Evolutionary conservation across 352 stramenopile species (phyloP), one percentile per base, ranked within the genome.

Genomic region (Aphanomyces euteiches): DNA sequence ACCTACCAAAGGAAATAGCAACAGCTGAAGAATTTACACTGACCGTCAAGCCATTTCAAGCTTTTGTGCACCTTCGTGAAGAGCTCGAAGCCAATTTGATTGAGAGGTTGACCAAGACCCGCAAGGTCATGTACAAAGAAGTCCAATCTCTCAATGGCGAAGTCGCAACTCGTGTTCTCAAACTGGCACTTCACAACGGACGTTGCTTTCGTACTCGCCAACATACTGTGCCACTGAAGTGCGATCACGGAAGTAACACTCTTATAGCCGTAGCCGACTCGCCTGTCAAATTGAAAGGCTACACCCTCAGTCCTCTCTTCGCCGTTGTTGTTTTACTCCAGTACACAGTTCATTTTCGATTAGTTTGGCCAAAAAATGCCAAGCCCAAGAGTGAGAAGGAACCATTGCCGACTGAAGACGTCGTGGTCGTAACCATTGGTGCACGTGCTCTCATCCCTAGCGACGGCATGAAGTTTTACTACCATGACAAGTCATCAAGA

Each of bases 171-270:
- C 78, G 91, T 5, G 79, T 91, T 8, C 65, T 97, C 12, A 94
- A 93, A 72, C 57, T 97, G 19, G 87, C 86, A 5, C 77, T 96
- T 7, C 92, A 98, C 73, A 98, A 97, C 69, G 92, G 90, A 5
- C 78, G 90, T 4, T 87, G 82, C 54, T 92, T 96, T 50, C 76
- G 82, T 28, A 89, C 85, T 12, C 74, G 79, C 17, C 73, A 88
- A 39, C 79, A 86, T 53, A 92, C 75, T 3, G 69, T 96, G 5
- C 76, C 84, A 1, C 74, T 96, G 2, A 90, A 94, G 45, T 77
- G 79, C 8, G 77, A 90, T 6, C 74, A 87, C 2, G 87, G 89
- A 56, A 84, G 83, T 17, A 90, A 97, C 36, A 79, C 78, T 15
- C 69, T 97, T 37, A 60, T 74, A 0, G 88, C 81, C 39, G 77